Evolutionary conservation across 1,139 yeast species (phyloP), one percentile per base, ranked within the genome.

Genomic region (Candida sanyaensis): DNA sequence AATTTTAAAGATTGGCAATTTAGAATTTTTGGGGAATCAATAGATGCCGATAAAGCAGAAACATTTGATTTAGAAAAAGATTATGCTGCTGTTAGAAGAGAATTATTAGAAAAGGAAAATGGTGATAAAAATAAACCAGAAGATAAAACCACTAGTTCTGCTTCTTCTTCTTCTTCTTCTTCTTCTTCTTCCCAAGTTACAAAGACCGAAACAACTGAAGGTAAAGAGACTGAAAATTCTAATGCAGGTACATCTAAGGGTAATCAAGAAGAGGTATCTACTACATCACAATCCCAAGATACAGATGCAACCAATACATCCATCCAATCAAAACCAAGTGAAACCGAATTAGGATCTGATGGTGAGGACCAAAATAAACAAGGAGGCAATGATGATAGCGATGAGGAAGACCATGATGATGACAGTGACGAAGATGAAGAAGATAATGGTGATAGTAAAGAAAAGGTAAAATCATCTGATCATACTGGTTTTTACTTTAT

Each of bases 1-100:
- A 64, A 60, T 4, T 77, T 93, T 42, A 66, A 75, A 38, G 75
- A 80, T 57, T 93, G 97, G 96, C 86, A 85, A 62, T 65, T 93
- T 60, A 80, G 84, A 47, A 69, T 92, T 9, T 95, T 89, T 75
- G 99, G 99, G 21, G 96, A 86, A 62, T 72, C 84, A 12, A 75
- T 73, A 37, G 91, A 88, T 63, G 79, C 84, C 1, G 63, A 74
- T 1, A 80, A 81, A 61, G 91, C 88, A 0, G 79, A 75, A 51
- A 66, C 66, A 36, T 75, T 58, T 52, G 75, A 75, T 45, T 62
- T 77, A 40, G 65, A 62, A 28, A 66, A 61, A 43, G 78, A 75
- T 56, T 75, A 76, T 54, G 78, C 78, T 7, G 59, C 62, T 11
- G 65, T 64, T 6, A 65, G 79, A 57, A 64, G 76, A 50, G 72